Evolutionary conservation across 805 yeast genomes (phyloP), one percentile per base, ranked within the genome.

Genomic region (Metschnikowia hibisci): DNA sequence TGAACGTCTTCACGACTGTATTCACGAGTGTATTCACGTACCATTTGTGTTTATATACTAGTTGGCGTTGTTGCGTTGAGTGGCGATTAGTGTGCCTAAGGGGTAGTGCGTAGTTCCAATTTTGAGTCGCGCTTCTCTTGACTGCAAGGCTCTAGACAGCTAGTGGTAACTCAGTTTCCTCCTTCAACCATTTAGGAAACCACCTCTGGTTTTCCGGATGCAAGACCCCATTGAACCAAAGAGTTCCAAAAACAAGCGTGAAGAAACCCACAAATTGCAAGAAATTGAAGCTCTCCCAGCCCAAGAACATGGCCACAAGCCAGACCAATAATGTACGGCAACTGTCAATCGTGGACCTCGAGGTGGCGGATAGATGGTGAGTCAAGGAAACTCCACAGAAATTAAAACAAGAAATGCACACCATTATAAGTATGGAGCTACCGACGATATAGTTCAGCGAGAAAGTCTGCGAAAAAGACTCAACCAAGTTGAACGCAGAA

Each of bases 331-430:
- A 62, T 0, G 93, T 85, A 50, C 95, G 72, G 46, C 85, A 81
- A 0, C 89, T 81, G 56, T 86, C 95, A 39, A 86, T 76, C 2
- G 93, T 86, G 16, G 88, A 80, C 56, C 93, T 71, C 2, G 90
- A 74, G 1, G 95, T 85, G 27, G 95, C 93, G 41, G 84, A 80
- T 37, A 85, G 57, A 35, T 65, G 63, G 39, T 76, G 71, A 2
- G 95, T 86, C 30, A 86, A 65, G 7, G 87, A 73, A 31, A 84
- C 74, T 2, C 95, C 95, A 53, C 81, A 80, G 60, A 73, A 81
- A 61, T 86, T 86, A 73, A 86, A 86, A 4, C 74, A 54, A 2
- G 88, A 78, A 47, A 86, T 85, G 7, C 85, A 82, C 2, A 81
- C 39, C 91, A 86, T 84, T 48, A 84, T 84, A 34, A 76, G 64